Conservation (phyloP, 2,329 filamentous ascomycete species). For the Penicillium sp. region DNA sequence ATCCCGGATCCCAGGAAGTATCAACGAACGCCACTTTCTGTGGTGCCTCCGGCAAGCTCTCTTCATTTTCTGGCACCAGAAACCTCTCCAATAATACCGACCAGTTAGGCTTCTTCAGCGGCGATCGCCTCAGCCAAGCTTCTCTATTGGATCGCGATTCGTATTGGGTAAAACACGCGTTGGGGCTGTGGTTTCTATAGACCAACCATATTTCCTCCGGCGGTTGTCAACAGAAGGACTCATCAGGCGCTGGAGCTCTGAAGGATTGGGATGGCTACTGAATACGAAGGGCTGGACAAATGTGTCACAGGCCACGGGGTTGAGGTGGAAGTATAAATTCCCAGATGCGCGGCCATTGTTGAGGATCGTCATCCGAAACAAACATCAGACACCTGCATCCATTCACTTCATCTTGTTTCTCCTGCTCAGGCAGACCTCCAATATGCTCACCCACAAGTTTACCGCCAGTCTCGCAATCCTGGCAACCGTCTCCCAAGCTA, state of each 20-base stretch:
- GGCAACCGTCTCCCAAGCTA: conserved; percentile 2
- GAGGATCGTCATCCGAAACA: not conserved
- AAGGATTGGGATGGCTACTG: not conserved
- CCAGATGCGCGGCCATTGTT: not conserved
- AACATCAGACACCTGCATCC: not conserved
- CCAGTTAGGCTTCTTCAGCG: not conserved
- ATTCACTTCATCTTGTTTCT: not conserved
- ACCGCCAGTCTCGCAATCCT: conserved; percentile 3
- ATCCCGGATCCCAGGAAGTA: not conserved
- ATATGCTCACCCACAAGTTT: conserved; percentile 3
- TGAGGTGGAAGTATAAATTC: not conserved
- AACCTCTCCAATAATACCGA: conserved; percentile 16
- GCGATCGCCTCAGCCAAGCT: not conserved
- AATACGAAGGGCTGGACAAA: not conserved
- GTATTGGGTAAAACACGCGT: conserved; percentile 12
- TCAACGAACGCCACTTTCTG: conserved; percentile 7
- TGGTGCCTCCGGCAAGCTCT: conserved; percentile 1
- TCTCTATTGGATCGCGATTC: conserved; percentile 7
- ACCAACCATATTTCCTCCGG: conserved; percentile 12
- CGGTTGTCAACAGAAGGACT: not conserved
- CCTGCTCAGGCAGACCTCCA: not conserved
- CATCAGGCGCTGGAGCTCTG: not conserved
- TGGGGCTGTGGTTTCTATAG: not conserved
- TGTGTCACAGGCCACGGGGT: not conserved
- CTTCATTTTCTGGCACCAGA: not conserved